These are phyloP conservation scores for Polychytrium aggregatum DNA, from an alignment of 192 early-diverging fungal genomes.

Conservation along the genomic window DNA sequence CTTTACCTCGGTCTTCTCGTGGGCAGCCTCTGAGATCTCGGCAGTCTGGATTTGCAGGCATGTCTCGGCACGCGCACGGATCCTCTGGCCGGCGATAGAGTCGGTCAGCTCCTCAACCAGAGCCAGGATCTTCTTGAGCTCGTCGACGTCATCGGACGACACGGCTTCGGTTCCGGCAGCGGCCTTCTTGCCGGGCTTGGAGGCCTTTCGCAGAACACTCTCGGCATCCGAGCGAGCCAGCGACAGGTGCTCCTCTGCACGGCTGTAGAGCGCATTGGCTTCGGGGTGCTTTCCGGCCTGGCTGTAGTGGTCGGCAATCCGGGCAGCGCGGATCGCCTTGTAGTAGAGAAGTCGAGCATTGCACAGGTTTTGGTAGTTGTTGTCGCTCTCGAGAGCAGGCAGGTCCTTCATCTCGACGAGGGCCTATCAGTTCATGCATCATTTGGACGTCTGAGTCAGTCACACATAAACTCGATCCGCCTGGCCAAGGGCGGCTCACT, in stretches of 20 bases:
- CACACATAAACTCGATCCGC: no score
- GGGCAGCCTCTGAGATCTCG: no score
- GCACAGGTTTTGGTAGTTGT: conserved; percentile 30
- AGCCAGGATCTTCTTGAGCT: conserved; percentile 2
- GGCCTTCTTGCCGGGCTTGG: not conserved
- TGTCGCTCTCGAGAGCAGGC: conserved; percentile 30
- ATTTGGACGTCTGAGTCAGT: no score
- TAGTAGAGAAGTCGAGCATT: conserved; percentile 33
- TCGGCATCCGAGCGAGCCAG: conserved; percentile 31
- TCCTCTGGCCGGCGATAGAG: no score
- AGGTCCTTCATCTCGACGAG: conserved; percentile 45
- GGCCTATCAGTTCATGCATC: no score
- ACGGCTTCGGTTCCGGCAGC: not conserved
- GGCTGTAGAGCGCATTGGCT: conserved; percentile 48
- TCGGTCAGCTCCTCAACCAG: no score
- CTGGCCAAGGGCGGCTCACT: no score
- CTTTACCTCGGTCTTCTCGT: no score
- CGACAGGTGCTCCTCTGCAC: conserved; percentile 35
- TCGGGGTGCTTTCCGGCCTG: conserved; percentile 29
- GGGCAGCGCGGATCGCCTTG: conserved; percentile 46
- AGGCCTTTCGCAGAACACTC: not conserved
- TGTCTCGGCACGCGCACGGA: no score
- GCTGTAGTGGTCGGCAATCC: conserved; percentile 39
- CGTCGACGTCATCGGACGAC: not conserved
- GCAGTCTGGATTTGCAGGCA: no score